A percentile compares a stretch with the other conserved stretches of the same genome.
phyloP scores from a whole-genome alignment of 73 alveolate species.

The Paramecium tetraurelia region DNA sequence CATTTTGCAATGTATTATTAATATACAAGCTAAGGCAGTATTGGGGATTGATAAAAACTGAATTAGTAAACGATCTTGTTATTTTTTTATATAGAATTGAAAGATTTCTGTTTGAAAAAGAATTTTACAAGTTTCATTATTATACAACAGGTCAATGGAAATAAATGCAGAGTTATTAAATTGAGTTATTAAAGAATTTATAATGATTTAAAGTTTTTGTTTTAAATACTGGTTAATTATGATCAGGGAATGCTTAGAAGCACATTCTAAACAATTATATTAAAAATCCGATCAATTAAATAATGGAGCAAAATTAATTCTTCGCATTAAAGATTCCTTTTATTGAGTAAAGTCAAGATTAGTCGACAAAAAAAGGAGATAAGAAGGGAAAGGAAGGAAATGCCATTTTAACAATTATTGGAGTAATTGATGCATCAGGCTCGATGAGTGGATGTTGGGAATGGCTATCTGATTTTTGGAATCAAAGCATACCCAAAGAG shows the following conservation, averaged over 20 bases:
- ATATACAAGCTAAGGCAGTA: no score
- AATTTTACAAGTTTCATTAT: no score
- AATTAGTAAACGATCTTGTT: not conserved
- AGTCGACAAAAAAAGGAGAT: not conserved
- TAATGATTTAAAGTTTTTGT: not conserved
- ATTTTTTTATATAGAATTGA: no score
- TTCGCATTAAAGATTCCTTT: constrained; percentile 14
- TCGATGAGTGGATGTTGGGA: constrained; percentile 60
- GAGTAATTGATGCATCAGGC: constrained; percentile 64
- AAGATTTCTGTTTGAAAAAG: not conserved
- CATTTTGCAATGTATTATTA: not conserved
- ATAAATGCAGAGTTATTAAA: not conserved
- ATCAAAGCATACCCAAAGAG: not conserved
- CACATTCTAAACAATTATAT: not conserved
- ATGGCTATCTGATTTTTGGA: constrained; percentile 47
- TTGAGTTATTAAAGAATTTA: not conserved
- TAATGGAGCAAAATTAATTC: constrained; percentile 12
- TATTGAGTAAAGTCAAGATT: not conserved
- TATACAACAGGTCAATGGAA: not conserved
- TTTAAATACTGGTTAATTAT: not conserved
- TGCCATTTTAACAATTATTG: constrained; percentile 5
- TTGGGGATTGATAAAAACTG: not conserved
- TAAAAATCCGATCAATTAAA: not conserved
- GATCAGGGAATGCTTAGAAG: not conserved
- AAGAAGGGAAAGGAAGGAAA: not conserved